phyloP scores from a whole-genome alignment of 1,139 yeast species.

The Candida sp. region DNA sequence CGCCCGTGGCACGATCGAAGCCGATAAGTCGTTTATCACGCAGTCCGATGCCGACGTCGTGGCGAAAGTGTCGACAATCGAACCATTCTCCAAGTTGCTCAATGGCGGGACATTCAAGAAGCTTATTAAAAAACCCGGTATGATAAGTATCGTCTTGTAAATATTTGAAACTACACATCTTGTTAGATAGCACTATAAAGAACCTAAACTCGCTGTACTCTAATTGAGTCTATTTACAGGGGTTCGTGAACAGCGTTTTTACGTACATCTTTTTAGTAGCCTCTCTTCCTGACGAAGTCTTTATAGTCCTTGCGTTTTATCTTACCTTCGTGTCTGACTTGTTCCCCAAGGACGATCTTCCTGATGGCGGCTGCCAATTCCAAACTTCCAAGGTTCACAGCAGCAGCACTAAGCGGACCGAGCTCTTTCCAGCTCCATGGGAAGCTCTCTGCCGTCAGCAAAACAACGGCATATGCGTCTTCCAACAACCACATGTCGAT shows the following conservation, averaged over 20 bases:
- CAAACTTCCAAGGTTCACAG: conserved; percentile 55
- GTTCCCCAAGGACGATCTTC: conserved; percentile 37
- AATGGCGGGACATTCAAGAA: conserved; percentile 17
- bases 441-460: conserved; percentile 71
- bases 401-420: conserved; percentile 48
- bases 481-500: conserved; percentile 55
- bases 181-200: not conserved
- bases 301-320: conserved; percentile 38
- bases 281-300: conserved; percentile 34
- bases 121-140: conserved; percentile 29
- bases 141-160: conserved; percentile 28
- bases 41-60: conserved; percentile 35
- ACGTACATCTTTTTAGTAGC: conserved; percentile 21
- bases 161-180: conserved; percentile 6
- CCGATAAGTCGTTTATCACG: conserved; percentile 18
- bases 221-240: conserved; percentile 1
- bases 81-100: conserved; percentile 11
- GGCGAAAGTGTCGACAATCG: conserved; percentile 15
- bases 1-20: conserved; percentile 50
- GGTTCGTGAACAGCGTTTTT: not conserved
- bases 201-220: too few relatives aligned
- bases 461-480: conserved; percentile 73
- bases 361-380: conserved; percentile 39
- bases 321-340: conserved; percentile 42
- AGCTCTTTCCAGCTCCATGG: conserved; percentile 72